Percentiles rank a stretch among this genome's conserved stretches.
phyloP scores from a whole-genome alignment of 2,329 filamentous ascomycete species.

The Colletotrichum chrysophilum region DNA sequence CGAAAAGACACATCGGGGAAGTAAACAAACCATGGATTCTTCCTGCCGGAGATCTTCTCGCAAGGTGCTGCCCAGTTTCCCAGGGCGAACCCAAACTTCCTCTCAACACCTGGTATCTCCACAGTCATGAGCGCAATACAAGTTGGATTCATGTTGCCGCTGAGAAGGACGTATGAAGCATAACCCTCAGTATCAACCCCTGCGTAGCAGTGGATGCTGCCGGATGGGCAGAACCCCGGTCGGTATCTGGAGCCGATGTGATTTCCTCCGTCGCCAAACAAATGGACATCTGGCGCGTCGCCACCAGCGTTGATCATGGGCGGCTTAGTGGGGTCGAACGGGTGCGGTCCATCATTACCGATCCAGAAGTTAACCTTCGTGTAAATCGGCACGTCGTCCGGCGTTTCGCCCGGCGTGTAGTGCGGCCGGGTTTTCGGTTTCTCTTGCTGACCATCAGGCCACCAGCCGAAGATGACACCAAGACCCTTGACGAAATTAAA shows the following conservation, averaged over 20 bases:
- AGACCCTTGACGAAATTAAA: too few relatives aligned
- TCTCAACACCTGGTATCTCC: background rate
- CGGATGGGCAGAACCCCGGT: background rate
- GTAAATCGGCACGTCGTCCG: too few relatives aligned
- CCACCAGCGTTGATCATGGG: background rate
- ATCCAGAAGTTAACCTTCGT: background rate
- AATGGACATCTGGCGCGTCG: background rate
- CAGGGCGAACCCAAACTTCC: background rate
- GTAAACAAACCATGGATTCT: background rate
- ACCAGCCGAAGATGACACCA: too few relatives aligned
- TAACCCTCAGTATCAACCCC: background rate
- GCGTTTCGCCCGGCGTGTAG: too few relatives aligned
- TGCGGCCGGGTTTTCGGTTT: too few relatives aligned
- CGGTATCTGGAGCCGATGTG: background rate
- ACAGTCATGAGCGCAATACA: background rate
- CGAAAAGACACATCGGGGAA: background rate
- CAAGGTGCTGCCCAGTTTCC: background rate
- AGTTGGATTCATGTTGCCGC: background rate
- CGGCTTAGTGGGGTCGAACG: background rate
- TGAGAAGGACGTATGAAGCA: background rate
- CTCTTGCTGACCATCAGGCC: too few relatives aligned
- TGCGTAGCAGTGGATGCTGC: background rate
- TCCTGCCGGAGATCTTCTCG: background rate
- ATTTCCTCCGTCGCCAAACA: background rate
- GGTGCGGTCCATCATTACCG: background rate